A percentile compares a stretch with the other conserved stretches of the same genome.
These are phyloP conservation scores for Wickerhamomyces mucosus DNA, from an alignment of 805 yeast species.

Conservation along the genomic window DNA sequence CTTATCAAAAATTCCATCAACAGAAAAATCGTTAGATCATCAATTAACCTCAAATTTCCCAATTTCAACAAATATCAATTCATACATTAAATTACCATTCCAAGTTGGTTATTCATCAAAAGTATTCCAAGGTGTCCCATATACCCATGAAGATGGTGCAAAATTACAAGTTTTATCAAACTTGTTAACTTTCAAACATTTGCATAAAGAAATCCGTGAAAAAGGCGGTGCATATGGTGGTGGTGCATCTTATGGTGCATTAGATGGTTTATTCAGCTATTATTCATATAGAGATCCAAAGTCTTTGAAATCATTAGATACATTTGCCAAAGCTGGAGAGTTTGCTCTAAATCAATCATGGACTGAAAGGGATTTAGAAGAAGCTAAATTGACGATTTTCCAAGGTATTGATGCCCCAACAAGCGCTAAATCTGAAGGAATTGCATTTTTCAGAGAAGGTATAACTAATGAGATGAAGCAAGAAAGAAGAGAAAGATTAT, in stretches of 20 bases:
- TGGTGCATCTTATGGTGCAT: slow-evolving; percentile 75
- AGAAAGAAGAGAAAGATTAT: slow-evolving; percentile 60
- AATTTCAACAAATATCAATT: slow-evolving; percentile 20
- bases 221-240: slow-evolving; percentile 99
- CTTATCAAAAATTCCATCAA: slow-evolving; percentile 18
- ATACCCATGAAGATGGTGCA: slow-evolving; percentile 69
- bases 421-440: slow-evolving; percentile 73
- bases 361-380: slow-evolving; percentile 61
- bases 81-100: slow-evolving; percentile 66
- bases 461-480: slow-evolving; percentile 76
- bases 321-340: slow-evolving; percentile 44
- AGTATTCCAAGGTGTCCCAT: slow-evolving; percentile 57
- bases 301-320: slow-evolving; percentile 55
- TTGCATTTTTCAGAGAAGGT: slow-evolving; percentile 52
- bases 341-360: slow-evolving; percentile 42
- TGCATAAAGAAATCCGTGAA: slow-evolving; percentile 87
- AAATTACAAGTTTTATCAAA: slow-evolving; percentile 75
- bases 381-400: slow-evolving; percentile 85
- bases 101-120: slow-evolving; percentile 80
- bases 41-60: slow-evolving; percentile 12
- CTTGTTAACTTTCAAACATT: slow-evolving; percentile 67
- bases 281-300: slow-evolving; percentile 95
- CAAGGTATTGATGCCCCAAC: slow-evolving; percentile 88
- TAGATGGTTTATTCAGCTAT: slow-evolving; percentile 71
- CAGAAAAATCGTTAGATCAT: slow-evolving; percentile 1